phyloP scores from a whole-genome alignment of 257 asterid species.

The Fraxinus quadrangulata region DNA sequence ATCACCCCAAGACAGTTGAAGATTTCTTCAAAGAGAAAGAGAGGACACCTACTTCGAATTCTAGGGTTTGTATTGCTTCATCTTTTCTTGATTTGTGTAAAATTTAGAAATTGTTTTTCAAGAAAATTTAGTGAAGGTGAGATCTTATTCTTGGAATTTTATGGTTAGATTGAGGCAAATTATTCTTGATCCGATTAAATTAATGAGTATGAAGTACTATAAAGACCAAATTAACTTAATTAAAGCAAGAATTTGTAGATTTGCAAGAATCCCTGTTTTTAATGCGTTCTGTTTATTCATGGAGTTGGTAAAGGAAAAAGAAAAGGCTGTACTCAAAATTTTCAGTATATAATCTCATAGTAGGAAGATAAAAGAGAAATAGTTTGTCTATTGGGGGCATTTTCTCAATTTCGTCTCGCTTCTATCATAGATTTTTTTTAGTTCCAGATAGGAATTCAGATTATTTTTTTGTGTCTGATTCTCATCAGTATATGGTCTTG shows the following conservation, averaged over 20 bases:
- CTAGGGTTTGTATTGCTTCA: conserved; percentile 48
- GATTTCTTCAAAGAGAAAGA: conserved; percentile 55
- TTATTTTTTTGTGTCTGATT: conserved; percentile 15
- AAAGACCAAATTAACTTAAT: too few relatives aligned
- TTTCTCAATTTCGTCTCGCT: not conserved
- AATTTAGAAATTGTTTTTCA: not conserved
- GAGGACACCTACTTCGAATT: conserved; percentile 44
- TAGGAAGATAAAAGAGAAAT: not conserved
- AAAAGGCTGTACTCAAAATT: too few relatives aligned
- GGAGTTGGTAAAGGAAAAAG: not conserved
- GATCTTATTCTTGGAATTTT: not conserved
- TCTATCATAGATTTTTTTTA: not conserved
- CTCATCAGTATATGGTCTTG: not conserved
- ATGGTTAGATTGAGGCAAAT: conserved; percentile 1
- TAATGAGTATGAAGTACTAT: not conserved
- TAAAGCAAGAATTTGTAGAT: not conserved
- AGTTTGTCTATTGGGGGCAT: not conserved
- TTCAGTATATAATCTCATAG: too few relatives aligned
- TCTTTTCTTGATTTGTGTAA: not conserved
- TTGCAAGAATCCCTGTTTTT: not conserved
- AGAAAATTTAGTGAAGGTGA: not conserved
- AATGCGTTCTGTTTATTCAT: not conserved
- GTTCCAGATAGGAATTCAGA: not conserved
- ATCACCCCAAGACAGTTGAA: conserved; percentile 78
- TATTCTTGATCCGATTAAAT: conserved; percentile 19